These are phyloP conservation scores for Citrus australasica DNA, from an alignment of 345 rosid species.

Conservation along the genomic window DNA sequence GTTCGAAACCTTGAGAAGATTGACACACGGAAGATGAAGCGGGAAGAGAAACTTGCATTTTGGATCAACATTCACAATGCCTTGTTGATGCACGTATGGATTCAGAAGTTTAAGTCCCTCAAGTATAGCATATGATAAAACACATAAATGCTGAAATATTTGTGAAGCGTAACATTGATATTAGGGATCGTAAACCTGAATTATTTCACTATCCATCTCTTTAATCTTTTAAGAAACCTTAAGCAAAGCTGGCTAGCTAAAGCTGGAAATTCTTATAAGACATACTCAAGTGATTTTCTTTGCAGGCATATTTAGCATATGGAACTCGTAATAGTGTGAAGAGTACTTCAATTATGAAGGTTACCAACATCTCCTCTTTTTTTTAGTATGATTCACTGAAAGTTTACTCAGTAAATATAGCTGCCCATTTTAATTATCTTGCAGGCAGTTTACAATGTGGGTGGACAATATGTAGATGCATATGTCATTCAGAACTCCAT, in stretches of 20 bases:
- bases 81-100: conserved; percentile 73
- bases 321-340: conserved; percentile 51
- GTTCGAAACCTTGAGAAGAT: conserved; percentile 72
- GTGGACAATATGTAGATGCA: conserved; percentile 65
- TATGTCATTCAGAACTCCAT: conserved; percentile 59
- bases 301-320: conserved; percentile 83
- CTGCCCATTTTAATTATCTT: conserved; percentile 3
- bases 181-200: background rate
- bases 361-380: conserved; percentile 9
- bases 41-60: conserved; percentile 92
- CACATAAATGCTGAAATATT: background rate
- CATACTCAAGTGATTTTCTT: conserved; percentile 16
- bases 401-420: background rate
- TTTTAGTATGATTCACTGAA: background rate
- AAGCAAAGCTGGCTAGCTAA: background rate
- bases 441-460: conserved; percentile 81
- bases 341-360: conserved; percentile 58
- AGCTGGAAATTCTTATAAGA: background rate
- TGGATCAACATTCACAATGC: conserved; percentile 94
- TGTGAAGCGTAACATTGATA: background rate
- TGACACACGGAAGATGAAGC: conserved; percentile 74
- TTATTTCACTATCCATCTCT: background rate
- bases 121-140: background rate
- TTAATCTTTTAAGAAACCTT: background rate
- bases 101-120: conserved; percentile 10